A percentile compares a stretch with the other conserved stretches of the same genome.
These are phyloP conservation scores for Erysimum pusillum DNA, from an alignment of 441 rosid species.

Conservation along the genomic window DNA sequence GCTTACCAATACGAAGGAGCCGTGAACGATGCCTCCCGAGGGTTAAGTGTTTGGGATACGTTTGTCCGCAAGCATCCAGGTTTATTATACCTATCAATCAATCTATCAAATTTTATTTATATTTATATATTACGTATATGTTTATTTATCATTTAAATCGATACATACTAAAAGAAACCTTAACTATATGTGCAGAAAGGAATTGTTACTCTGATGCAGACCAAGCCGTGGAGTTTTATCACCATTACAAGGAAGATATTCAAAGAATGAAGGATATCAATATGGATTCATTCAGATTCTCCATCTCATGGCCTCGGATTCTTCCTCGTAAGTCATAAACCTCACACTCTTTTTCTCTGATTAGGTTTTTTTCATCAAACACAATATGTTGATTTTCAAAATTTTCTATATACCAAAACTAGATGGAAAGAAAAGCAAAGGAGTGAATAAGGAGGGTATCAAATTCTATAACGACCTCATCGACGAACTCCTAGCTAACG, in stretches of 20 bases:
- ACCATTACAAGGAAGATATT: slow-evolving; percentile 56
- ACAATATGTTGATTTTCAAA: neutral
- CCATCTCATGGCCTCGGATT: slow-evolving; percentile 68
- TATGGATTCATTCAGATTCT: slow-evolving; percentile 61
- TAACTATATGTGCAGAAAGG: slow-evolving; percentile 31
- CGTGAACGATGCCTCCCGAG: slow-evolving; percentile 50
- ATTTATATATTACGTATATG: neutral
- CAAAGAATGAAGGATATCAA: slow-evolving; percentile 55
- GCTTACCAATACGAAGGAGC: slow-evolving; percentile 61
- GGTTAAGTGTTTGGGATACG: slow-evolving; percentile 54
- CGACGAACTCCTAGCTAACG: slow-evolving; percentile 60
- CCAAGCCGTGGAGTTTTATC: slow-evolving; percentile 46
- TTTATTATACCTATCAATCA: neutral
- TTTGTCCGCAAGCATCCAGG: slow-evolving; percentile 53
- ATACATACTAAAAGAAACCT: neutral
- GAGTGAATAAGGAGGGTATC: slow-evolving; percentile 58
- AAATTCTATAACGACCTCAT: slow-evolving; percentile 63
- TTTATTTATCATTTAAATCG: neutral
- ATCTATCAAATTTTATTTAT: neutral
- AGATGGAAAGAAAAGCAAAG: slow-evolving; percentile 58
- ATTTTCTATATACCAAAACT: neutral
- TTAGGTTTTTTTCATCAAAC: neutral
- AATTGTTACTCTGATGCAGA: slow-evolving; percentile 41
- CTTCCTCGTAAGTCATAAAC: slow-evolving; percentile 53
- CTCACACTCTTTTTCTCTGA: neutral